Base-by-base conservation (phyloP, 768 basidiomycete species). In the Crassisporium funariophilum region DNA sequence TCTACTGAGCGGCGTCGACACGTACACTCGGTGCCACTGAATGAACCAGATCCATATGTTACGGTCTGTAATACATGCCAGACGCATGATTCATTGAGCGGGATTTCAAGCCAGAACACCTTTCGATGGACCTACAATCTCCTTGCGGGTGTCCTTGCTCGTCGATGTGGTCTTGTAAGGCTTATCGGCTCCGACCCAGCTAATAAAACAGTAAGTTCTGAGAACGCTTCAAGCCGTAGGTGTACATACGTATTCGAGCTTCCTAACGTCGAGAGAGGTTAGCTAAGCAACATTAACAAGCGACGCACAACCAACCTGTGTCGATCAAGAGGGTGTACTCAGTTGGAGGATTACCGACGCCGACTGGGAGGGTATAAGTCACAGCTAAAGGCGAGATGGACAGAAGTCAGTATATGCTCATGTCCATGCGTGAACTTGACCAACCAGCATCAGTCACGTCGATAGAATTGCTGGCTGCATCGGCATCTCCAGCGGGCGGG, bases 381-480 rank as follows among this genome's bases (percentile, higher is more conserved):
- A 83, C 78, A 44, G 48, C 56, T 61, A 45, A 17, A 17, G 44
- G 37, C 34, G 20, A 36, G 20, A 46, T 35, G 16, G 11, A 10
- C 6, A n/a, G n/a, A n/a, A n/a, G n/a, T 35, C 13, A 46, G n/a
- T 33, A 41, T n/a, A 41, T 17, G 24, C n/a, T 33, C 38, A 39
- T 33, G 41, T 25, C 15, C 21, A 11, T 17, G 35, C 20, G 12
- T 8, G 27, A 41, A 36, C 22, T 9, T n/a, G n/a, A 57, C 62
- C 23, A 46, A 72, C 77, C 73, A 41, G 82, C 68, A 59, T 83
- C 78, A 33, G 77, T 82, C 36, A 77, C 81, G 40, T 83, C 78
- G 47, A 83, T 75, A 37, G 71, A 75, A 24, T 65, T 54, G 41
- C 53, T 61, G 29, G 58, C 44, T 8, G 54, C 59, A 15, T 55